phyloP scores from a whole-genome alignment of 2,329 filamentous ascomycete genomes.

The Calonectria fujianensis region DNA sequence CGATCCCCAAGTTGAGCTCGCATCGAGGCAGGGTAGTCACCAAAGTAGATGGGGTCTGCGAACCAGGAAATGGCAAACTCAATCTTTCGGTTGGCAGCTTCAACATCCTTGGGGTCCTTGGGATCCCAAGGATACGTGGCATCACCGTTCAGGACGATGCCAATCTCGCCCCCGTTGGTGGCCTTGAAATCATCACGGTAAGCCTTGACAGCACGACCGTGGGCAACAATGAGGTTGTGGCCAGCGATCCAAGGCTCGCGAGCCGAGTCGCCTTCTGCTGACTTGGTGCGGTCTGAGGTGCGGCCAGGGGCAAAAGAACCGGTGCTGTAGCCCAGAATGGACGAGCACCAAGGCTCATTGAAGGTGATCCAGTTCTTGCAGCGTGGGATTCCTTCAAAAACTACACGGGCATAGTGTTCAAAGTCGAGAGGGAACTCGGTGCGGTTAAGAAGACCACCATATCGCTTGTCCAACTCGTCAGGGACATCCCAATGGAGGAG shows the following conservation, averaged over 20 bases:
- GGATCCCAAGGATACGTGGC: conserved; percentile 89
- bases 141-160: conserved; percentile 91
- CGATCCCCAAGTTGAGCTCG: conserved; percentile 85
- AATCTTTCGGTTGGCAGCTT: conserved; percentile 86
- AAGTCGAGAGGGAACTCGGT: conserved; percentile 89
- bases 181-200: conserved; percentile 89
- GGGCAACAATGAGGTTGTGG: conserved; percentile 86
- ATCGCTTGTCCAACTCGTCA: conserved; percentile 84
- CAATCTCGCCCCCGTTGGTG: conserved; percentile 84
- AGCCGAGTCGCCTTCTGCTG: conserved; percentile 81
- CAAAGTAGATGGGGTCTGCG: conserved; percentile 89
- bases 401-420: conserved; percentile 83
- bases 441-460: conserved; percentile 87
- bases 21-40: conserved; percentile 90
- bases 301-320: conserved; percentile 89
- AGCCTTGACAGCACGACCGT: conserved; percentile 86
- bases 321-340: conserved; percentile 85
- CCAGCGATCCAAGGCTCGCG: conserved; percentile 89
- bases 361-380: conserved; percentile 94
- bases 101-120: conserved; percentile 82
- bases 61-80: conserved; percentile 94
- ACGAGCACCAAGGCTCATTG: conserved; percentile 92
- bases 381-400: conserved; percentile 84
- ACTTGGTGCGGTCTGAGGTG: conserved; percentile 84
- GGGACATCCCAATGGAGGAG: conserved; percentile 94